A percentile compares a stretch with the other conserved stretches of the same genome.
Evolutionary conservation across 495 filamentous ascomycete genomes (phyloP).

Genomic region (Aspergillus bertholletiae): DNA sequence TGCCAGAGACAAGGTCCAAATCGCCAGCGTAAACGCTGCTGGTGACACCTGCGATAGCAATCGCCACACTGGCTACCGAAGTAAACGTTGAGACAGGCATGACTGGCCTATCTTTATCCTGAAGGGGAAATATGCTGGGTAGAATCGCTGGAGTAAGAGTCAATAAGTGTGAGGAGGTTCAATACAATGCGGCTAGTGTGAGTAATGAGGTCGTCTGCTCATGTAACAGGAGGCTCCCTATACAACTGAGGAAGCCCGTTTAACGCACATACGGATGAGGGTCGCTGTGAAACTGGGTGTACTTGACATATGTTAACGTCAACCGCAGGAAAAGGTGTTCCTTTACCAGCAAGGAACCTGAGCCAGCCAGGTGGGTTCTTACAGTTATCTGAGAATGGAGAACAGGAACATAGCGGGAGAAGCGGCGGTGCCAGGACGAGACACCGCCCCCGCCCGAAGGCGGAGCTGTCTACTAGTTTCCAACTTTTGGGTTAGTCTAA

Average conservation of each 20-base stretch:
- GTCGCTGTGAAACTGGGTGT: background rate
- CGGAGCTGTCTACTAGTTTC: constrained; percentile 1
- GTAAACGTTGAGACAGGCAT: constrained; percentile 8
- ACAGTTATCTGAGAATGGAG: background rate
- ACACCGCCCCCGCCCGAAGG: constrained; percentile 6
- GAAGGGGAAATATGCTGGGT: background rate
- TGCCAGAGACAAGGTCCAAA: background rate
- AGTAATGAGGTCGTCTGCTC: background rate
- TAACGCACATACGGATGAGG: constrained; percentile 9
- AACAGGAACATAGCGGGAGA: background rate
- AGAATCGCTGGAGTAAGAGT: background rate
- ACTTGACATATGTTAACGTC: background rate
- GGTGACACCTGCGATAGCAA: constrained; percentile 10
- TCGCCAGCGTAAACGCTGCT: constrained; percentile 2
- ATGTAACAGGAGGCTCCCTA: constrained; percentile 1
- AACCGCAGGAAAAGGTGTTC: constrained; percentile 3
- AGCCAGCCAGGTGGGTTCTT: constrained; percentile 14
- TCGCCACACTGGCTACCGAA: background rate
- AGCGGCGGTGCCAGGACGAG: constrained; percentile 5
- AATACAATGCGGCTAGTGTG: constrained; percentile 1
- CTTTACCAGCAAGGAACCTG: constrained; percentile 22
- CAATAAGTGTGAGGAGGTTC: background rate
- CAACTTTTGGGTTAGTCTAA: background rate
- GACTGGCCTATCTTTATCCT: background rate
- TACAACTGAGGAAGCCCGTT: background rate